A percentile compares a stretch with the other conserved stretches of the same genome.
These are phyloP conservation scores for Trametes cinnabarina DNA, from an alignment of 768 basidiomycete species.

Conservation along the genomic window DNA sequence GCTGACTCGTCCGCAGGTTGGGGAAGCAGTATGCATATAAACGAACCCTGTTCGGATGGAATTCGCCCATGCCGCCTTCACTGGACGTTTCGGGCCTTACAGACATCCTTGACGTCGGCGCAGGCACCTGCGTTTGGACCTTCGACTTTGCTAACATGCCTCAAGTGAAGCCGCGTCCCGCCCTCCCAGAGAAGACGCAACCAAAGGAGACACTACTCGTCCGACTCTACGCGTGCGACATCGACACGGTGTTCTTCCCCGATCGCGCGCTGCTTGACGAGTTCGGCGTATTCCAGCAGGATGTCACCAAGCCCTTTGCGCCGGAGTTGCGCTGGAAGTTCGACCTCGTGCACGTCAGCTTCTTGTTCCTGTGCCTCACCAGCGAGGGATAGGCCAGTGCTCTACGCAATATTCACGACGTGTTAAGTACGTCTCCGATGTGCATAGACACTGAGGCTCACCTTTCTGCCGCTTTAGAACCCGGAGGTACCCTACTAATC, in stretches of 20 bases:
- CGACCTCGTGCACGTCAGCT: slow-evolving; percentile 21
- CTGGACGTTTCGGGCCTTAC: slow-evolving; percentile 4
- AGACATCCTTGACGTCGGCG: slow-evolving; percentile 19
- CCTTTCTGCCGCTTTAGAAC: background rate
- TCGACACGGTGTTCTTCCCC: slow-evolving; percentile 12
- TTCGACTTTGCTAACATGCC: slow-evolving; percentile 15
- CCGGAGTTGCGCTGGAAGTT: slow-evolving; percentile 11
- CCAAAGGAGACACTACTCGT: background rate
- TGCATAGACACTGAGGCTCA: too few species aligned
- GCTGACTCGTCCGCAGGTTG: background rate
- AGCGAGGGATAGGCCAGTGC: slow-evolving; percentile 13
- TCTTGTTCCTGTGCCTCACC: slow-evolving; percentile 16
- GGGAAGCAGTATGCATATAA: slow-evolving; percentile 15
- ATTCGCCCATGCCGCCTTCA: slow-evolving; percentile 6
- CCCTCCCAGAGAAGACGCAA: background rate
- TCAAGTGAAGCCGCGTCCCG: background rate
- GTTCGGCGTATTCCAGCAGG: slow-evolving; percentile 20
- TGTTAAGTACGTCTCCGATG: slow-evolving; percentile 12
- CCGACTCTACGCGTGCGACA: slow-evolving; percentile 19
- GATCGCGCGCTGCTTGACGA: background rate
- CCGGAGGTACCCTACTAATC: slow-evolving; percentile 7
- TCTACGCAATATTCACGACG: slow-evolving; percentile 3
- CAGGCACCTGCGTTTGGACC: slow-evolving; percentile 22
- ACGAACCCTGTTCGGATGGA: slow-evolving; percentile 6
- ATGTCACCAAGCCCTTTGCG: slow-evolving; percentile 20